Evolutionary conservation across 192 early-diverging fungal genomes (phyloP).

Genomic region (Mortierella claussenii): DNA sequence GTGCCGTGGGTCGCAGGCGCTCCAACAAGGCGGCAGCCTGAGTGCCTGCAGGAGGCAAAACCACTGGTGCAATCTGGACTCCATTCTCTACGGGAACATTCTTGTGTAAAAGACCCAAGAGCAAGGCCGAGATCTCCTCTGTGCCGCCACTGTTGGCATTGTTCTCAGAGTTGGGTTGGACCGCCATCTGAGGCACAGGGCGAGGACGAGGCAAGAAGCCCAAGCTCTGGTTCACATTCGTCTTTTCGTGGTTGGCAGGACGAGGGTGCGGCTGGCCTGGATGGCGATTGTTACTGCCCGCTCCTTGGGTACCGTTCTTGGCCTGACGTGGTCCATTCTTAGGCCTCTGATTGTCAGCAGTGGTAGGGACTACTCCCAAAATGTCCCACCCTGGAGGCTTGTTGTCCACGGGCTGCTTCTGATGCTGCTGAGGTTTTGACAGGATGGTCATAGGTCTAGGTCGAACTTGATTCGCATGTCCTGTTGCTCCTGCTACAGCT

Average conservation of each 20-base stretch:
- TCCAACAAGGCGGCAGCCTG: constrained; percentile 35
- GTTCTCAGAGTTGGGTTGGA: constrained; percentile 24
- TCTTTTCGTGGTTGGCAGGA: constrained; percentile 1
- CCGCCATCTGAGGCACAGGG: constrained; percentile 25
- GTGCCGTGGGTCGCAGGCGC: constrained; percentile 11
- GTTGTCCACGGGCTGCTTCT: constrained; percentile 24
- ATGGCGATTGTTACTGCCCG: not conserved
- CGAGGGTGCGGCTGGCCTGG: not conserved
- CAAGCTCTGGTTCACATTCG: constrained; percentile 33
- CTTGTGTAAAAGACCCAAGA: constrained; percentile 38
- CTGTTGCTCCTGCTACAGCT: not conserved
- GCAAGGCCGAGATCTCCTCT: constrained; percentile 25
- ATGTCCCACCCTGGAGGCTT: constrained; percentile 49
- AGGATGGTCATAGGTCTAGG: constrained; percentile 20
- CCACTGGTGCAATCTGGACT: constrained; percentile 1
- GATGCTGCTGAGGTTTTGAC: constrained; percentile 5
- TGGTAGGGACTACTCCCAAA: constrained; percentile 29
- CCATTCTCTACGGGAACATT: constrained; percentile 23
- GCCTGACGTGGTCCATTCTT: constrained; percentile 30
- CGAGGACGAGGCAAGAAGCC: constrained; percentile 41
- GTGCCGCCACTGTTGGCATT: constrained; percentile 5
- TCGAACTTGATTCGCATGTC: not conserved
- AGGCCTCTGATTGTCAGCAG: constrained; percentile 23
- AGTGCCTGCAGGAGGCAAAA: constrained; percentile 35
- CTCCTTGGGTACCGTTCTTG: not conserved